Evolutionary conservation across 371 early-diverging fungal species (phyloP).

Genomic region (Lichtheimia hyalospora): DNA sequence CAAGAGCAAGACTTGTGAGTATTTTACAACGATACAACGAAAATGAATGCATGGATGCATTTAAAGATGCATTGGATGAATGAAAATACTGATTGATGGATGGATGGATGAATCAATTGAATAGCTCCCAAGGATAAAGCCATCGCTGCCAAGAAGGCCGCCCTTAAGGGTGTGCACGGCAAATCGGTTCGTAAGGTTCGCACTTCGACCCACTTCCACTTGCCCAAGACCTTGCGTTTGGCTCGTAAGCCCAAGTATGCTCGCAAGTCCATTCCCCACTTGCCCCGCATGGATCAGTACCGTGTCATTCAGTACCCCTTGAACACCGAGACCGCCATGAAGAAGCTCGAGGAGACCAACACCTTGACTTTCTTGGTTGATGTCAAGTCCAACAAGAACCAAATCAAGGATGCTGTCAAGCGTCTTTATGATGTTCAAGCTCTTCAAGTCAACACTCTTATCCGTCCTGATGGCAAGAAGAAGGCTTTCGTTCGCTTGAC

Average conservation of each 20-base stretch:
- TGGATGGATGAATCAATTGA: slow-evolving; percentile 7
- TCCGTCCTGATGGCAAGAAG: slow-evolving; percentile 96
- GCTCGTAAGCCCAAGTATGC: slow-evolving; percentile 89
- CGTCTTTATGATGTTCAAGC: slow-evolving; percentile 94
- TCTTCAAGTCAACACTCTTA: slow-evolving; percentile 96
- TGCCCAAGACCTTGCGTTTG: slow-evolving; percentile 92
- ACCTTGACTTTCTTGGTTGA: slow-evolving; percentile 98
- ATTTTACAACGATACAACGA: not conserved
- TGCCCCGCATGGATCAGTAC: slow-evolving; percentile 83
- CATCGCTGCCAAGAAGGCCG: slow-evolving; percentile 82
- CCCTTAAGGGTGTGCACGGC: slow-evolving; percentile 85
- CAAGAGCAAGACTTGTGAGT: slow-evolving; percentile 3
- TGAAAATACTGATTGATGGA: not conserved
- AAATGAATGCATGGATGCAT: not conserved
- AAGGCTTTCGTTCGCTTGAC: slow-evolving; percentile 98
- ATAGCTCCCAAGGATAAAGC: slow-evolving; percentile 64
- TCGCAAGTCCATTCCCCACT: slow-evolving; percentile 85
- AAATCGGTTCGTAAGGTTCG: slow-evolving; percentile 86
- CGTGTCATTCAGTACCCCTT: slow-evolving; percentile 90
- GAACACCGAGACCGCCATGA: slow-evolving; percentile 98
- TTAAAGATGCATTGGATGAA: not conserved
- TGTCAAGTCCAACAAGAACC: slow-evolving; percentile 96
- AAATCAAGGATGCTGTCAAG: slow-evolving; percentile 98
- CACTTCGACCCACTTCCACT: slow-evolving; percentile 89
- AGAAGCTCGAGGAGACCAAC: slow-evolving; percentile 99